These are phyloP conservation scores for Bremia lactucae DNA, from an alignment of 352 stramenopile species.

Conservation along the genomic window DNA sequence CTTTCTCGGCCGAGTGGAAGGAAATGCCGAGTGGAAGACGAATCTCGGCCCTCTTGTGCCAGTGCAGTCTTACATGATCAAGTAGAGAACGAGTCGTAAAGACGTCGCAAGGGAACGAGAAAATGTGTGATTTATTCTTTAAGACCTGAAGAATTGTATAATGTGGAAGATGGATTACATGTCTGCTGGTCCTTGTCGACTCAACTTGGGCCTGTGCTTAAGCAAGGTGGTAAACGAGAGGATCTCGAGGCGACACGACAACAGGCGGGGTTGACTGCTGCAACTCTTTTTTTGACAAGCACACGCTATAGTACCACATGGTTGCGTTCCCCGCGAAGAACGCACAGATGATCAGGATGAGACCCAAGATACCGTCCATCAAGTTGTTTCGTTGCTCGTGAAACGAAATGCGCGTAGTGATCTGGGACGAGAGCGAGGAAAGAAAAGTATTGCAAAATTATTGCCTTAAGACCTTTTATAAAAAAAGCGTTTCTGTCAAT, in stretches of 20 bases:
- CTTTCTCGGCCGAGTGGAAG: constrained; percentile 68
- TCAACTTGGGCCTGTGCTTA: constrained; percentile 2
- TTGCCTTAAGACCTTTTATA: too few species aligned
- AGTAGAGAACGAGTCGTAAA: constrained; percentile 4
- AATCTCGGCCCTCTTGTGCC: constrained; percentile 35
- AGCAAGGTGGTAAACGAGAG: constrained; percentile 12
- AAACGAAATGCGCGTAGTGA: too few species aligned
- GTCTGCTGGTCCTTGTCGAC: neutral
- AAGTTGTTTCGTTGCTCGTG: neutral
- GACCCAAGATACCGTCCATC: constrained; percentile 10
- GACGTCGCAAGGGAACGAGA: neutral
- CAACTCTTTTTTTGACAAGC: constrained; percentile 11
- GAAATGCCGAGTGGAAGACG: constrained; percentile 50
- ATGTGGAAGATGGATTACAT: too few species aligned
- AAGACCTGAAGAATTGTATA: neutral
- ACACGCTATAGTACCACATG: constrained; percentile 16
- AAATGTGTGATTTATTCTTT: neutral
- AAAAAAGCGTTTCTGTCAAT: too few species aligned
- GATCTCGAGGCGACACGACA: constrained; percentile 13
- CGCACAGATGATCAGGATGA: constrained; percentile 18
- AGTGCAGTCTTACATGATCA: constrained; percentile 23
- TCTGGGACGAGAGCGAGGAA: too few species aligned
- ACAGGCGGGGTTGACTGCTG: constrained; percentile 9
- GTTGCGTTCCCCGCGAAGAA: constrained; percentile 14
- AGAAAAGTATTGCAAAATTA: too few species aligned